Evolutionary conservation across 179 eudicot genomes (phyloP).

Genomic region (Patellifolia procumbens): DNA sequence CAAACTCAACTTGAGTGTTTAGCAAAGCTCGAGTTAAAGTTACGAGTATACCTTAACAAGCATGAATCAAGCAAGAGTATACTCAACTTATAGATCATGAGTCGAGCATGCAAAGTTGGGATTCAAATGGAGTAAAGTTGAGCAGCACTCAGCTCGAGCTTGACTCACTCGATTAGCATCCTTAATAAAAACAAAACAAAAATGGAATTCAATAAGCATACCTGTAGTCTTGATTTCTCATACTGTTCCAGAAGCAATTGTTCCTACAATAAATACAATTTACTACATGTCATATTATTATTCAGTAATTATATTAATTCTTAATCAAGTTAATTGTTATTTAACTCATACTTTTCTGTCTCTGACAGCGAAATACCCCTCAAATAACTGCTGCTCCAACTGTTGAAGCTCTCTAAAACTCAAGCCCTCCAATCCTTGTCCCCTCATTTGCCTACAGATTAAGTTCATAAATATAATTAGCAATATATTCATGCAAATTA

Average conservation of each 20-base stretch:
- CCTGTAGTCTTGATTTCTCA: slow-evolving; percentile 54
- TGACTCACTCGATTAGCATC: too few relatives aligned
- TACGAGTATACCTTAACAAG: too few relatives aligned
- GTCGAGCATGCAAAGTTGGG: too few relatives aligned
- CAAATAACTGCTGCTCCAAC: slow-evolving; percentile 56
- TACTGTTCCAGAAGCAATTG: slow-evolving; percentile 45
- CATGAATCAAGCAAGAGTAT: too few relatives aligned
- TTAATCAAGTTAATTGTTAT: not conserved
- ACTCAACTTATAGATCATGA: too few relatives aligned
- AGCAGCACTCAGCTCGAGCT: too few relatives aligned
- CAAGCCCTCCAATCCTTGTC: slow-evolving; percentile 54
- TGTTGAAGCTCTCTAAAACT: slow-evolving; percentile 44
- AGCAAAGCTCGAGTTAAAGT: too few relatives aligned
- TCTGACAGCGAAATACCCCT: slow-evolving; percentile 52
- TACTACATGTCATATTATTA: not conserved
- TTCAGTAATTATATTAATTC: not conserved
- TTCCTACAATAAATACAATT: slow-evolving; percentile 46
- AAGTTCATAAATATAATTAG: too few relatives aligned
- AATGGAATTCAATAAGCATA: slow-evolving; percentile 10
- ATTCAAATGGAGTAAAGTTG: too few relatives aligned
- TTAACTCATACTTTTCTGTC: slow-evolving; percentile 50
- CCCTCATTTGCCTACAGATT: slow-evolving; percentile 54
- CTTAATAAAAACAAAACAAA: too few relatives aligned
- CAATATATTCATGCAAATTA: not conserved
- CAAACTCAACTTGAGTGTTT: too few relatives aligned